Percentiles rank a stretch among this genome's conserved stretches.
These are phyloP conservation scores for Umbilicus rupestris DNA, from an alignment of 164 flowering plant genomes.

Conservation along the genomic window DNA sequence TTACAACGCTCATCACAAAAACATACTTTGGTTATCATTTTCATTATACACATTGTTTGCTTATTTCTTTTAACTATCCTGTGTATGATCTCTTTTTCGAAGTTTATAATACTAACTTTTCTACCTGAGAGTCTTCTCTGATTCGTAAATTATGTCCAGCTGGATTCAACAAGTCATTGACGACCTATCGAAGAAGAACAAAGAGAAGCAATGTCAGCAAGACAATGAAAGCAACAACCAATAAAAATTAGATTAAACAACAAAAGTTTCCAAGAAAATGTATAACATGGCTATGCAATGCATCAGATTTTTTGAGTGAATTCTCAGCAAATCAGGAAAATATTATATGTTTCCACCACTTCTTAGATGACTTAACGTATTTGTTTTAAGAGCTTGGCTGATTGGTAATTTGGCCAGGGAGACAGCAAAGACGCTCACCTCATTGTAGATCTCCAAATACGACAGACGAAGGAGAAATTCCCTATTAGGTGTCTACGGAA, in stretches of 20 bases:
- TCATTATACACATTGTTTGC: no score
- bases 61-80: neutral
- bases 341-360: neutral
- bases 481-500: slow-evolving; percentile 68
- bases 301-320: neutral
- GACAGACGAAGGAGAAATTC: slow-evolving; percentile 95
- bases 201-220: slow-evolving; percentile 9
- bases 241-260: neutral
- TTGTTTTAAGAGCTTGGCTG: neutral
- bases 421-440: slow-evolving; percentile 37
- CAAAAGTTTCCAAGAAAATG: neutral
- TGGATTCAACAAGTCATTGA: slow-evolving; percentile 93
- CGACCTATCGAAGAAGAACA: slow-evolving; percentile 53
- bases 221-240: neutral
- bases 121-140: slow-evolving; percentile 94
- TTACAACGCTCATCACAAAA: neutral
- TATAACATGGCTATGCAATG: neutral
- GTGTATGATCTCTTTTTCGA: no score
- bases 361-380: neutral
- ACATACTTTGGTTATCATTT: no score
- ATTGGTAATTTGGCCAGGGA: neutral
- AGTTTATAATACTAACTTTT: neutral
- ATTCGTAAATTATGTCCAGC: slow-evolving; percentile 91
- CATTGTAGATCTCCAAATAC: slow-evolving; percentile 92
- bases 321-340: neutral